Percentiles rank a stretch among this genome's conserved stretches.
These are phyloP conservation scores for Elsinoe necatrix DNA, from an alignment of 2,329 filamentous ascomycete genomes.

Conservation along the genomic window DNA sequence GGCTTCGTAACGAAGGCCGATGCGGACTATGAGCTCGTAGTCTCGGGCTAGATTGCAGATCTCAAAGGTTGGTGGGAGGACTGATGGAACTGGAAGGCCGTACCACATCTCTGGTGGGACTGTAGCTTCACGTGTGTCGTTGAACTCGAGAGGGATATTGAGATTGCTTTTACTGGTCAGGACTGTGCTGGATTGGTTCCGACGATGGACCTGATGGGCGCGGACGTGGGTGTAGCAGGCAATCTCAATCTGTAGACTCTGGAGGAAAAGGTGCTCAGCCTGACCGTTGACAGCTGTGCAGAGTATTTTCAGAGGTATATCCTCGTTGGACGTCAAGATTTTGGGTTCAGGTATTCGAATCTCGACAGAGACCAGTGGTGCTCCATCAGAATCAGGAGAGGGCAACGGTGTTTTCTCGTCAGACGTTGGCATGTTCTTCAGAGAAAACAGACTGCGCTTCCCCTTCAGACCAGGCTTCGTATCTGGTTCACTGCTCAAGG, in stretches of 20 bases:
- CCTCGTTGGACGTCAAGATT: constrained; percentile 81
- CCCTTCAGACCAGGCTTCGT: constrained; percentile 23
- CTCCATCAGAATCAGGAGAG: constrained; percentile 27
- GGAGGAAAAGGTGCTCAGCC: constrained; percentile 62
- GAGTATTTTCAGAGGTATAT: constrained; percentile 70
- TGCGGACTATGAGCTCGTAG: constrained; percentile 75
- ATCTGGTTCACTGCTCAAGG: constrained; percentile 19
- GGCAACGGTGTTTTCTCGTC: constrained; percentile 19
- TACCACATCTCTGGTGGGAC: constrained; percentile 63
- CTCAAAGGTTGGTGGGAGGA: constrained; percentile 75
- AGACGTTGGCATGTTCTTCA: constrained; percentile 7
- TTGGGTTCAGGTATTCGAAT: constrained; percentile 78
- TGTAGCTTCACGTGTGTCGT: constrained; percentile 41
- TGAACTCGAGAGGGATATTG: constrained; percentile 56
- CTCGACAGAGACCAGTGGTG: constrained; percentile 63
- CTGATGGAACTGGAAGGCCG: constrained; percentile 64
- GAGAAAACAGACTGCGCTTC: constrained; percentile 19
- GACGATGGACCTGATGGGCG: constrained; percentile 64
- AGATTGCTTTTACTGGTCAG: constrained; percentile 65
- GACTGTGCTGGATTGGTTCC: constrained; percentile 66
- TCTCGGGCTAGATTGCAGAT: constrained; percentile 77
- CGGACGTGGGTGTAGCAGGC: constrained; percentile 71
- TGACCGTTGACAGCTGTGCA: constrained; percentile 66
- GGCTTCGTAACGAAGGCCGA: constrained; percentile 63
- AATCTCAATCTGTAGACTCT: constrained; percentile 72